Evolutionary conservation across 2,329 filamentous ascomycete species (phyloP), one percentile per base, ranked within the genome.

Genomic region (Volutella citrinella): DNA sequence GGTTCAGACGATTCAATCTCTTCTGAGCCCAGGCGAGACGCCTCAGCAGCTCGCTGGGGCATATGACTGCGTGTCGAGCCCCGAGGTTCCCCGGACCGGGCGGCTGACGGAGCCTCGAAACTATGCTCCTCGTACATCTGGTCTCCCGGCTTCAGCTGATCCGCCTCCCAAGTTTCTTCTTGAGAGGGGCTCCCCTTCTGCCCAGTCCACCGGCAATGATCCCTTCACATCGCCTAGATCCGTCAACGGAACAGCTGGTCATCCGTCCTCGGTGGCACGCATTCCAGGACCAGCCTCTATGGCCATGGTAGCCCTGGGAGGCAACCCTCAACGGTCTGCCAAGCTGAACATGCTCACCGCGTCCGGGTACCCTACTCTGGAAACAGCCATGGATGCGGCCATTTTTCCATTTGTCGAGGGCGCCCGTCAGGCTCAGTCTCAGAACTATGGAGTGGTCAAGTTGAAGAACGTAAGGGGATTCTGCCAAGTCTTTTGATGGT

Each of bases 391-490:
- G 36, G 48, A 58, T 11, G 50, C 61, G 0, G 39, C 45, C 6
- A 64, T 65, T 41, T 71, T 74, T 28, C 73, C 73, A 0, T 76
- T 76, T 38, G 42, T 65, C 1, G 68, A 71, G 38, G 55, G 58
- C 7, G 59, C 57, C 5, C 50, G 54, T 7, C 48, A 58, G 27
- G 42, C 52, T 2, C 45, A 52, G 8, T 49, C 56, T 0, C 43
- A 50, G 10, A 58, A 56, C 22, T 41, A 60, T 20, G 72, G 69
- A 4, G 70, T 78, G 3, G 54, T 77, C 14, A 67, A 68, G 40
- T 59, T 78, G 19, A 63, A 54, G 32, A 77, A 77, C 24, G 74
- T 74, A 47, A 61, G 72, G n/a, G n/a, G n/a, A n/a, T n/a, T n/a
- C n/a, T n/a, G n/a, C n/a, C n/a, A n/a, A n/a, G n/a, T n/a, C n/a